Evolutionary conservation across 2,329 filamentous ascomycete genomes (phyloP).

Genomic region (Arachnomyces sp.): DNA sequence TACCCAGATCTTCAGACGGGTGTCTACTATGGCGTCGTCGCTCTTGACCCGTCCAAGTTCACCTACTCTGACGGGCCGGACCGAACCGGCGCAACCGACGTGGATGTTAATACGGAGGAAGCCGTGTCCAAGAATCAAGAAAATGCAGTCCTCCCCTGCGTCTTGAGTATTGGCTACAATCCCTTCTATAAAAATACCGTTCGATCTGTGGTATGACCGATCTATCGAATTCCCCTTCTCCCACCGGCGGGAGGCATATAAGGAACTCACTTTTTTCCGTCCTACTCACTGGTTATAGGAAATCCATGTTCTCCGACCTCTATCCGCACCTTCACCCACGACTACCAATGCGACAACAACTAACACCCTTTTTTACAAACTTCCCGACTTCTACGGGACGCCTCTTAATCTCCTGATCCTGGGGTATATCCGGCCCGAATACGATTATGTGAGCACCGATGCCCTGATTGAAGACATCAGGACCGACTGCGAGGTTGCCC

Average conservation of each 20-base stretch:
- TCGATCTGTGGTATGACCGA: constrained; percentile 57
- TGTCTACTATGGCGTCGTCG: constrained; percentile 90
- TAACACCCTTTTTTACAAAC: constrained; percentile 28
- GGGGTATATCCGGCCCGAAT: constrained; percentile 83
- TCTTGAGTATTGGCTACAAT: constrained; percentile 94
- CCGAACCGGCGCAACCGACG: constrained; percentile 6
- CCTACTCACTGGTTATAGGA: constrained; percentile 40
- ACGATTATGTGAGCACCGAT: constrained; percentile 78
- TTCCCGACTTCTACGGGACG: constrained; percentile 74
- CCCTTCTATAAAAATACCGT: constrained; percentile 92
- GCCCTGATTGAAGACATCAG: constrained; percentile 81
- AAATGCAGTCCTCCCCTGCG: constrained; percentile 64
- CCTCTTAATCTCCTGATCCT: constrained; percentile 72
- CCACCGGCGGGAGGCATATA: too few relatives aligned
- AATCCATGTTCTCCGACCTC: constrained; percentile 77
- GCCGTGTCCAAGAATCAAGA: constrained; percentile 1
- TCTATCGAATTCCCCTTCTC: neutral
- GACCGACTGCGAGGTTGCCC: constrained; percentile 78
- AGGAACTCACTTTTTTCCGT: constrained; percentile 15
- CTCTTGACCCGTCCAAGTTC: constrained; percentile 49
- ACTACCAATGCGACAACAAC: constrained; percentile 9
- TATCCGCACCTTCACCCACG: constrained; percentile 41
- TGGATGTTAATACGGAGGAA: constrained; percentile 13
- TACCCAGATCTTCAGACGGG: constrained; percentile 59
- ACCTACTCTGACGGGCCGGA: constrained; percentile 14